These are phyloP conservation scores for Metarhizium brunneum DNA, from an alignment of 2,329 filamentous ascomycete genomes.

Conservation along the genomic window DNA sequence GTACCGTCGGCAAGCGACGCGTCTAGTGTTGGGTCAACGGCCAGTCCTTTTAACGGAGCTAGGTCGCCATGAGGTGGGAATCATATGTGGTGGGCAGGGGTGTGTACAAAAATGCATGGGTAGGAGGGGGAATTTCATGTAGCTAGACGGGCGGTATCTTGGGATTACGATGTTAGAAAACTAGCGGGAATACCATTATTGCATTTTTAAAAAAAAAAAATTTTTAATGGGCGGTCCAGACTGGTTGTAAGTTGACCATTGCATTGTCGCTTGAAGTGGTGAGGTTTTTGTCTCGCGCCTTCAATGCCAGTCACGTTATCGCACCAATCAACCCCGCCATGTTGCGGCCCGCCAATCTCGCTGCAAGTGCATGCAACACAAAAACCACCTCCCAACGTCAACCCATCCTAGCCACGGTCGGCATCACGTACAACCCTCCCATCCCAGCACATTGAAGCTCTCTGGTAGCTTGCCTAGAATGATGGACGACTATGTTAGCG, in stretches of 20 bases:
- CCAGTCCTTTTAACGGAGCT: slow-evolving; percentile 14
- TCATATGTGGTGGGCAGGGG: background rate
- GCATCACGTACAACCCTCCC: slow-evolving; percentile 3
- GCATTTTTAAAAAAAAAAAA: background rate
- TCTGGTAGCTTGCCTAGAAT: slow-evolving; percentile 15
- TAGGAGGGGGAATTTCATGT: background rate
- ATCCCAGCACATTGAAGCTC: background rate
- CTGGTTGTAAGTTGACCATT: too few relatives aligned
- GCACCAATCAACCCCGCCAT: slow-evolving; percentile 1
- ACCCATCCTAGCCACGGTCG: background rate
- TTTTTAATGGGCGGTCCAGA: too few relatives aligned
- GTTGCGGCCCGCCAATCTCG: background rate
- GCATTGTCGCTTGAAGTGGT: too few relatives aligned
- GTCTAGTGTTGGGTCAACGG: slow-evolving; percentile 26
- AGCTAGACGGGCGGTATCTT: background rate
- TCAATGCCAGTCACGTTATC: slow-evolving; percentile 8
- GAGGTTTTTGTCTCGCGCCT: too few relatives aligned
- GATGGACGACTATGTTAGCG: slow-evolving; percentile 97
- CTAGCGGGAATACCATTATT: background rate
- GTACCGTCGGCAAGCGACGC: slow-evolving; percentile 26
- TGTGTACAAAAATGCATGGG: background rate
- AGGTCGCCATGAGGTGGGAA: background rate
- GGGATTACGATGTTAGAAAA: background rate
- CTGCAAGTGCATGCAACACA: background rate
- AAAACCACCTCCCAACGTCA: background rate